These are phyloP conservation scores for Heliamphora pulchella DNA, from an alignment of 179 eudicot genomes.

Conservation along the genomic window DNA sequence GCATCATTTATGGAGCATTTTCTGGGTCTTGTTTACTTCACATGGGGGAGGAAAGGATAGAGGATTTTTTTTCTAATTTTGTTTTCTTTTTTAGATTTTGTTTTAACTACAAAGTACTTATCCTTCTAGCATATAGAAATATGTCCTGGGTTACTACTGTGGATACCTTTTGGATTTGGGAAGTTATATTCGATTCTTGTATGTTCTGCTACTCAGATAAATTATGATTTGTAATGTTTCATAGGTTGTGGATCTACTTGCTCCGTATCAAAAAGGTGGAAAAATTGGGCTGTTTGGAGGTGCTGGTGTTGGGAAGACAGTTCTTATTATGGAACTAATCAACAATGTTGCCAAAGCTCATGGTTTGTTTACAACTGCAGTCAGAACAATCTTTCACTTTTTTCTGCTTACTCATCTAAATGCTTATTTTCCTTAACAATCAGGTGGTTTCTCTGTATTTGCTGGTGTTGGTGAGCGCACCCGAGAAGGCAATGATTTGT, in stretches of 20 bases:
- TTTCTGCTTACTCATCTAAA: background rate
- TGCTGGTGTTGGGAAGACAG: conserved; percentile 89
- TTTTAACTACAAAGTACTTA: background rate
- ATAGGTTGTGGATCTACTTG: conserved; percentile 83
- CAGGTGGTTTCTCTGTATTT: conserved; percentile 90
- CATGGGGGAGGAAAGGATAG: background rate
- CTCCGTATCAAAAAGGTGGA: conserved; percentile 92
- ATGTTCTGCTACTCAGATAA: background rate
- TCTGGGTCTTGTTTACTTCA: background rate
- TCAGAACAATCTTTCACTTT: background rate
- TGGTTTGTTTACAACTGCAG: background rate
- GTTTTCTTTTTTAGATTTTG: background rate
- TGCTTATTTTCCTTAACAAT: background rate
- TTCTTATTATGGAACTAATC: conserved; percentile 50
- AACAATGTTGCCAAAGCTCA: too few relatives aligned
- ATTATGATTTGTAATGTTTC: background rate
- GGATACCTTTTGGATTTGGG: background rate
- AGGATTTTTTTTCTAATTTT: background rate
- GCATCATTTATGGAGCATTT: background rate
- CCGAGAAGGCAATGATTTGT: conserved; percentile 83
- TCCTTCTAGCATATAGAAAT: background rate
- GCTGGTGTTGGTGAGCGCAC: conserved; percentile 91
- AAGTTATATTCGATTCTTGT: background rate
- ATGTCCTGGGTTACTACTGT: background rate
- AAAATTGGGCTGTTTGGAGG: conserved; percentile 89